phyloP scores from a whole-genome alignment of 192 early-diverging fungal species.

The Coemansia sp. region DNA sequence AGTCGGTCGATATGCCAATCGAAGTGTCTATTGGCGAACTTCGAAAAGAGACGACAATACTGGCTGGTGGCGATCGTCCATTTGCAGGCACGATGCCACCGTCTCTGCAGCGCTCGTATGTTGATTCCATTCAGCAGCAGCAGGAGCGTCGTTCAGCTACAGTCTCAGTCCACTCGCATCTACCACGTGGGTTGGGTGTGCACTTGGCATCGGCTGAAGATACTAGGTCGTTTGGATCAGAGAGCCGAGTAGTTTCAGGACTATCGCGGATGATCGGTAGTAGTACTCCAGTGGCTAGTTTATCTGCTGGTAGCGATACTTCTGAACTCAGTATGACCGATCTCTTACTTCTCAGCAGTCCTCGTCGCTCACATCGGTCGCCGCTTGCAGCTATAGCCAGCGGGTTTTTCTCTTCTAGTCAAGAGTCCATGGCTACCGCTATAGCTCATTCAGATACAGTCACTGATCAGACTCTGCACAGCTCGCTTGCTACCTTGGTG shows the following conservation, averaged over 20 bases:
- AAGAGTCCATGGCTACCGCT: slow-evolving; percentile 32
- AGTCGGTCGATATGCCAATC: background rate
- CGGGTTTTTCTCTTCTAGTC: slow-evolving; percentile 46
- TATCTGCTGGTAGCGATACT: slow-evolving; percentile 13
- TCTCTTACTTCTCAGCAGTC: slow-evolving; percentile 12
- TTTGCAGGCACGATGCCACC: background rate
- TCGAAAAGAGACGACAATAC: background rate
- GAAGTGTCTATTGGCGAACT: background rate
- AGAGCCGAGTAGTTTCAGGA: slow-evolving; percentile 27
- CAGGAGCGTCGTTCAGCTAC: slow-evolving; percentile 1
- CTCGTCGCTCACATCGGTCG: slow-evolving; percentile 33
- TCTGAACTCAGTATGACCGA: slow-evolving; percentile 12
- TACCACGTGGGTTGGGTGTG: background rate
- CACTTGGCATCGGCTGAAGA: background rate
- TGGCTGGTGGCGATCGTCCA: background rate
- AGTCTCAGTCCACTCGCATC: background rate
- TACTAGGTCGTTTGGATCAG: slow-evolving; percentile 21
- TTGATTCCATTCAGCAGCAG: background rate
- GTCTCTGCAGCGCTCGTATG: slow-evolving; percentile 10
- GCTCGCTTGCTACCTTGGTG: slow-evolving; percentile 2
- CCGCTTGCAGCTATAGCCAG: slow-evolving; percentile 35
- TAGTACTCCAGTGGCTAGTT: background rate
- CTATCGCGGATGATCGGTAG: slow-evolving; percentile 28
- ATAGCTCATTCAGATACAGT: slow-evolving; percentile 1
- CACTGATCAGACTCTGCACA: background rate